A percentile compares a stretch with the other conserved stretches of the same genome.
These are phyloP conservation scores for Draba incana DNA, from an alignment of 345 rosid species.

Conservation along the genomic window DNA sequence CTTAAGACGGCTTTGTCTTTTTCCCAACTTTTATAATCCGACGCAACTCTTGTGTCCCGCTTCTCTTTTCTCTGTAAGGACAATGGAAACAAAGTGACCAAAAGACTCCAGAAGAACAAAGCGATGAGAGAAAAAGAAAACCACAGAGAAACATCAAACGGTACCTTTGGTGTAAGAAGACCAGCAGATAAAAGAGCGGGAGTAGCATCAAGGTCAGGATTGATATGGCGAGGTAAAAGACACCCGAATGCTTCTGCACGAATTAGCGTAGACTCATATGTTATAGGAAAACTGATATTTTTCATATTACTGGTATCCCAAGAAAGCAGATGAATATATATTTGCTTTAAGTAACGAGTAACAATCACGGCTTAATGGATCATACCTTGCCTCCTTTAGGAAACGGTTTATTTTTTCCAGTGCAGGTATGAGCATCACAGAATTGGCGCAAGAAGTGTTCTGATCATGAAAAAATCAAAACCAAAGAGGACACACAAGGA, in stretches of 20 bases:
- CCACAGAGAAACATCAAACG: background rate
- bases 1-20: conserved; percentile 63
- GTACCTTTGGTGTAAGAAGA: conserved; percentile 80
- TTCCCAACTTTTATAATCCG: conserved; percentile 60
- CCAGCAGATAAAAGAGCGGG: conserved; percentile 80
- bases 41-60: conserved; percentile 74
- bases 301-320: background rate
- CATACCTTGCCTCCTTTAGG: conserved; percentile 86
- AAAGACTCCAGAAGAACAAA: conserved; percentile 22
- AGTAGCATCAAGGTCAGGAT: conserved; percentile 86
- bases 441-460: conserved; percentile 88
- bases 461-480: conserved; percentile 34
- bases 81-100: conserved; percentile 14
- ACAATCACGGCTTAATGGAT: background rate
- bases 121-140: background rate
- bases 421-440: conserved; percentile 92
- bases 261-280: conserved; percentile 18
- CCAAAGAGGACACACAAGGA: conserved; percentile 14
- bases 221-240: conserved; percentile 74
- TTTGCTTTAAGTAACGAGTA: background rate
- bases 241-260: conserved; percentile 68
- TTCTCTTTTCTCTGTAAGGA: conserved; percentile 67
- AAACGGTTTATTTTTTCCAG: conserved; percentile 60
- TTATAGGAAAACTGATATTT: conserved; percentile 5
- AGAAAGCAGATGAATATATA: background rate